These are phyloP conservation scores for Saksenaea vasiformis DNA, from an alignment of 371 early-diverging fungal species.

Conservation along the genomic window DNA sequence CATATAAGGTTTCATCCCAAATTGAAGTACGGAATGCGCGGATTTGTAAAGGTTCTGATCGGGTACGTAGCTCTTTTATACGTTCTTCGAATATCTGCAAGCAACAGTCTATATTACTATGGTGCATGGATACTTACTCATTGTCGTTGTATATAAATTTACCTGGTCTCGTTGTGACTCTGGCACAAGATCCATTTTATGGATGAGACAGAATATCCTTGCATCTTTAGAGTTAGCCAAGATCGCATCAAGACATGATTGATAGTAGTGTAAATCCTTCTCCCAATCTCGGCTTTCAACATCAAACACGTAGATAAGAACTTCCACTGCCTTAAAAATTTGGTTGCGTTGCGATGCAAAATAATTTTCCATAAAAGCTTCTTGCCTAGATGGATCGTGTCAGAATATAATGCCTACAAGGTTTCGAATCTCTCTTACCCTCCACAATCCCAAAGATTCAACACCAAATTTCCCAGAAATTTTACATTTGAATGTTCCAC, in stretches of 20 bases:
- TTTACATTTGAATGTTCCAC: constrained; percentile 96
- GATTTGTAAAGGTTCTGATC: constrained; percentile 76
- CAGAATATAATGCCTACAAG: neutral
- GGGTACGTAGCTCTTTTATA: constrained; percentile 66
- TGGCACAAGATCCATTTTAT: constrained; percentile 95
- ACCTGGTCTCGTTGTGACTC: constrained; percentile 75
- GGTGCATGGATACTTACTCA: neutral
- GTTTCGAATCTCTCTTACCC: constrained; percentile 50
- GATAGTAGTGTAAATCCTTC: constrained; percentile 89
- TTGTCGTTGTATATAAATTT: neutral
- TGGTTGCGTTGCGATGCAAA: constrained; percentile 90
- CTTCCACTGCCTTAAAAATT: constrained; percentile 97
- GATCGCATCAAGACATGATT: constrained; percentile 87
- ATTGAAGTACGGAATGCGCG: constrained; percentile 89
- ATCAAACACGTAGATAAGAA: constrained; percentile 97
- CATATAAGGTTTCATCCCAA: constrained; percentile 95
- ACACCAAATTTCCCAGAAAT: constrained; percentile 90
- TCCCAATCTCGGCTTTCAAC: constrained; percentile 91
- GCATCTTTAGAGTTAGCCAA: constrained; percentile 83
- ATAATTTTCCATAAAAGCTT: constrained; percentile 96
- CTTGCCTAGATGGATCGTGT: constrained; percentile 67
- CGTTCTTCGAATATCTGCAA: constrained; percentile 70
- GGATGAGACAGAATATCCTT: constrained; percentile 91
- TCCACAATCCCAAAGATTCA: constrained; percentile 96
- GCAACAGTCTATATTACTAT: constrained; percentile 5